These are phyloP conservation scores for Globisporangium splendens DNA, from an alignment of 352 stramenopile genomes.

Conservation along the genomic window DNA sequence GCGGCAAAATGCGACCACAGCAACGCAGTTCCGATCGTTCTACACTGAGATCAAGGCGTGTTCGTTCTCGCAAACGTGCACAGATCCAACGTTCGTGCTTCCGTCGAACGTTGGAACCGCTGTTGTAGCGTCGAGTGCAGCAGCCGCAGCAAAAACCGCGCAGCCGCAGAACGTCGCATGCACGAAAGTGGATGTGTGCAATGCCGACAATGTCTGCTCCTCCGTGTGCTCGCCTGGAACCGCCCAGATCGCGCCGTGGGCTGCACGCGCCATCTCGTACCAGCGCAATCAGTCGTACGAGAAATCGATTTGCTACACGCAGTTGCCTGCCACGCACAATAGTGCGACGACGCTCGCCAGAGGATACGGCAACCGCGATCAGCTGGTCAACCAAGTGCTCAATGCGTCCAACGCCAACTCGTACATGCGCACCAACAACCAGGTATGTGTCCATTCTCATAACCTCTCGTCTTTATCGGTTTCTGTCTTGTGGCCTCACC, in stretches of 20 bases:
- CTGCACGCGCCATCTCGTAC: slow-evolving; percentile 48
- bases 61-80: slow-evolving; percentile 39
- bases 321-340: slow-evolving; percentile 74
- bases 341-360: slow-evolving; percentile 62
- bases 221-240: slow-evolving; percentile 59
- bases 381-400: slow-evolving; percentile 62
- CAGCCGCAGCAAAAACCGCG: slow-evolving; percentile 21
- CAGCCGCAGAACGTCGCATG: slow-evolving; percentile 51
- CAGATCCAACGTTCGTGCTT: slow-evolving; percentile 33
- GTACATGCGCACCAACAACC: slow-evolving; percentile 70
- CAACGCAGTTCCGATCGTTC: slow-evolving; percentile 29
- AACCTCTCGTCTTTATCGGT: no score
- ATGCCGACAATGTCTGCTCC: slow-evolving; percentile 58
- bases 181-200: slow-evolving; percentile 45
- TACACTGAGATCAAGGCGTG: slow-evolving; percentile 41
- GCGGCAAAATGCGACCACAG: slow-evolving; percentile 20
- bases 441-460: slow-evolving; percentile 17
- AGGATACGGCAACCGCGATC: slow-evolving; percentile 73
- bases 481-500: no score
- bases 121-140: slow-evolving; percentile 15
- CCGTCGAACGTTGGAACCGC: slow-evolving; percentile 15
- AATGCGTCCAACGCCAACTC: slow-evolving; percentile 45
- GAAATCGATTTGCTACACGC: slow-evolving; percentile 64
- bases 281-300: slow-evolving; percentile 74
- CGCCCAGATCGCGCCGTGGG: slow-evolving; percentile 53